Evolutionary conservation across 352 stramenopile species (phyloP), one percentile per base, ranked within the genome.

Genomic region (Phytophthora sp.): DNA sequence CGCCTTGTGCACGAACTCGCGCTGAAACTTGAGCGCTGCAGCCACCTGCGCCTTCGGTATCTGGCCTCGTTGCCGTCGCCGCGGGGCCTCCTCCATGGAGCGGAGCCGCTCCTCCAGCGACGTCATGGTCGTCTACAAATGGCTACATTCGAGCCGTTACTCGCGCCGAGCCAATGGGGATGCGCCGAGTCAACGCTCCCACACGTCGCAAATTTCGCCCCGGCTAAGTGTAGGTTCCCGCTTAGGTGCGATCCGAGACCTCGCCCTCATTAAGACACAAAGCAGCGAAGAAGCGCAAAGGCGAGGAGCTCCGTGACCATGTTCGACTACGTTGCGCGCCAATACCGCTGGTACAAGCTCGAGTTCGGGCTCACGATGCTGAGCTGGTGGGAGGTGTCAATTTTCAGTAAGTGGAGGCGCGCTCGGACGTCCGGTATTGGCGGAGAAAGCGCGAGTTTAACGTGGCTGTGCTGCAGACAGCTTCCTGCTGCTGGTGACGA

Each of bases 281-380:
- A 44, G 51, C 34, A 64, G 43, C 26, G 24, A 69, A 45, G 21
- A 57, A 59, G 52, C 18, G 34, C 48, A 32, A 43, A n/a, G n/a
- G 18, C 21, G 23, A 46, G 13, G 41, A 52, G 48, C 52, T 44
- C 23, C 21, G 31, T 13, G 23, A 69, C 20, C 31, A 93, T 92
- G 84, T 69, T 89, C 39, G 78, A 81, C 62, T 77, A 75, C 70
- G 38, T 87, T 32, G 70, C 76, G 70, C 79, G 78, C 37, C 72
- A 89, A 53, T 94, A 94, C 68, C 78, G 80, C 62, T 89, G 80
- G 80, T 94, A 94, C 82, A 94, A 94, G 78, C 73, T 94, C 39
- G 86, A 94, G 82, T 94, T 92, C 53, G 86, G 83, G 18, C 79
- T 94, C 56, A 89, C 86, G 24, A 90, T 94, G 78, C 72, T 94